Percentiles rank a stretch among this genome's conserved stretches.
These are phyloP conservation scores for Priceomyces haplophilus DNA, from an alignment of 805 yeast genomes.

Conservation along the genomic window DNA sequence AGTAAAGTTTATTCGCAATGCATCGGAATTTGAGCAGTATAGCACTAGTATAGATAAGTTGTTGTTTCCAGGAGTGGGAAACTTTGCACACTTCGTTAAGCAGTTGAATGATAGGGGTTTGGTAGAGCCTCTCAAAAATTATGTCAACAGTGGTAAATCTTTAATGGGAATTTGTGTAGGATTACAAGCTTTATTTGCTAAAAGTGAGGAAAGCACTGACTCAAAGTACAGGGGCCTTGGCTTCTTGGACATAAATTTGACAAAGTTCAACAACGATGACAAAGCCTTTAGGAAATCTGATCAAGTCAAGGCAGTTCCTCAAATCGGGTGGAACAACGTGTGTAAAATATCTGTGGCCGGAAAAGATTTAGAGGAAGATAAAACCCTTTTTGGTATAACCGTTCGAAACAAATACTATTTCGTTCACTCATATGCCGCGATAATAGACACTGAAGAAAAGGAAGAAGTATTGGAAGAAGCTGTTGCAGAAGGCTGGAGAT, in stretches of 20 bases:
- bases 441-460: constrained; percentile 37
- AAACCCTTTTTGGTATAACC: constrained; percentile 58
- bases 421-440: constrained; percentile 91
- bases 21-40: constrained; percentile 47
- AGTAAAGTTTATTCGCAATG: constrained; percentile 57
- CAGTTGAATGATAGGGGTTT: constrained; percentile 62
- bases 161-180: constrained; percentile 99
- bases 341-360: constrained; percentile 22
- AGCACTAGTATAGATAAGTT: constrained; percentile 51
- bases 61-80: constrained; percentile 95
- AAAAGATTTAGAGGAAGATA: constrained; percentile 19
- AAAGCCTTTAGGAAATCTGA: constrained; percentile 22
- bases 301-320: constrained; percentile 80
- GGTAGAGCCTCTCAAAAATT: constrained; percentile 59
- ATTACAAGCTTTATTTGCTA: constrained; percentile 74
- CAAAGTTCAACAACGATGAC: constrained; percentile 52
- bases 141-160: constrained; percentile 75
- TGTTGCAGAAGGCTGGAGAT: constrained; percentile 57
- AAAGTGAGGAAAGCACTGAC: constrained; percentile 69
- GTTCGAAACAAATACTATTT: constrained; percentile 78
- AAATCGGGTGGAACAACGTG: constrained; percentile 89
- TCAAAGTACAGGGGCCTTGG: constrained; percentile 59
- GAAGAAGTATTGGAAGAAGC: constrained; percentile 28
- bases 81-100: constrained; percentile 88
- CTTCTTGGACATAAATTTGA: constrained; percentile 43